Evolutionary conservation across 345 rosid genomes (phyloP).

Genomic region (Populus pruinosa): DNA sequence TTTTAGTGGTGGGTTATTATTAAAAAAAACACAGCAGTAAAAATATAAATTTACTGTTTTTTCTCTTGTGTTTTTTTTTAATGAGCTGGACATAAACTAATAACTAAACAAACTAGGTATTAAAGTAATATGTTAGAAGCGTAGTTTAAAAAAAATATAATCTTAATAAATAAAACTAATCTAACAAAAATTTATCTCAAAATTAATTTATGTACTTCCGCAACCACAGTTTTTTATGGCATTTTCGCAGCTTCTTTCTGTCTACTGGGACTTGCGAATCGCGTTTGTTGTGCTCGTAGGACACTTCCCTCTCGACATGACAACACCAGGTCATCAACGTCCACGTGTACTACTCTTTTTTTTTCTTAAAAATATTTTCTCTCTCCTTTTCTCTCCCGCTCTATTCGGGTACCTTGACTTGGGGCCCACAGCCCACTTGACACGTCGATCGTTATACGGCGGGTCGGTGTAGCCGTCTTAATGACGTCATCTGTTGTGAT

Average conservation of each 20-base stretch:
- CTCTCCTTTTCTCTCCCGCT: constrained; percentile 14
- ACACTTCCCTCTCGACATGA: background rate
- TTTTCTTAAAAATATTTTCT: background rate
- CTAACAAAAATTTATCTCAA: too few relatives aligned
- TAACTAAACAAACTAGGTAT: too few relatives aligned
- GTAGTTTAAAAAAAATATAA: too few relatives aligned
- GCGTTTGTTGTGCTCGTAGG: background rate
- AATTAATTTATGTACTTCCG: too few relatives aligned
- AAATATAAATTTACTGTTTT: too few relatives aligned
- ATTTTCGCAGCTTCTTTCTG: background rate
- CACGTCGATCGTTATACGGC: constrained; percentile 19
- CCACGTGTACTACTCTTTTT: background rate
- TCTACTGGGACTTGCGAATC: background rate
- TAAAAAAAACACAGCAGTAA: too few relatives aligned
- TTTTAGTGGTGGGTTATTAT: too few relatives aligned
- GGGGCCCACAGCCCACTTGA: background rate
- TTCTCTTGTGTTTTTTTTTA: too few relatives aligned
- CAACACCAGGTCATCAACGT: background rate
- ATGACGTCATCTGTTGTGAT: constrained; percentile 25
- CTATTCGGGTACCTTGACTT: constrained; percentile 16
- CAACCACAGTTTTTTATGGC: too few relatives aligned
- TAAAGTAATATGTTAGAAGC: too few relatives aligned
- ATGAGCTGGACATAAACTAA: too few relatives aligned
- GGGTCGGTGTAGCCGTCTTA: constrained; percentile 14
- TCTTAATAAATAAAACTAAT: too few relatives aligned